phyloP scores from a whole-genome alignment of 1,139 yeast genomes.

The Hanseniaspora gamundiae region DNA sequence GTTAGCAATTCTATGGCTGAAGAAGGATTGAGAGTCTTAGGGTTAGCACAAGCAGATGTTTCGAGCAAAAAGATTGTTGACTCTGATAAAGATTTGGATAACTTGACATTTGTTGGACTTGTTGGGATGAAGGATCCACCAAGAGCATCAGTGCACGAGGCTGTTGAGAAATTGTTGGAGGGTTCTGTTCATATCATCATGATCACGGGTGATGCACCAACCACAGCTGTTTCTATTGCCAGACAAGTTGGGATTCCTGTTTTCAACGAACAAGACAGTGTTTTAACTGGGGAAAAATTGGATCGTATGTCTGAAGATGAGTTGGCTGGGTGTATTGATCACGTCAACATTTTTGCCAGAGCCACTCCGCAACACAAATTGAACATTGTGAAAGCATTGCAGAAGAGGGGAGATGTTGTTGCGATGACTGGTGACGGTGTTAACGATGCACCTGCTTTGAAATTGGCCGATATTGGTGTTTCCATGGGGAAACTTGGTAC shows the following conservation, averaged over 20 bases:
- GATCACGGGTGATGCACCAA: slow-evolving; percentile 95
- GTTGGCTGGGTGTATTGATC: slow-evolving; percentile 59
- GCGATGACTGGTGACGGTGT: slow-evolving; percentile 99
- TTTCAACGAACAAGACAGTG: slow-evolving; percentile 44
- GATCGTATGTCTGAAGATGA: slow-evolving; percentile 60
- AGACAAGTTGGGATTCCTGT: slow-evolving; percentile 86
- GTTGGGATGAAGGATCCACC: slow-evolving; percentile 98
- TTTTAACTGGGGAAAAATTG: slow-evolving; percentile 73
- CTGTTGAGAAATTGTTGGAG: slow-evolving; percentile 61
- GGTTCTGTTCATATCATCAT: slow-evolving; percentile 94
- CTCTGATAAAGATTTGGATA: slow-evolving; percentile 35
- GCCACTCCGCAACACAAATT: slow-evolving; percentile 96
- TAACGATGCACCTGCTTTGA: slow-evolving; percentile 97
- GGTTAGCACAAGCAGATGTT: slow-evolving; percentile 49
- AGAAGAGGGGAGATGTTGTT: slow-evolving; percentile 85
- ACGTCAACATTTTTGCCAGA: slow-evolving; percentile 87
- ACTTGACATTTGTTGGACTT: slow-evolving; percentile 67
- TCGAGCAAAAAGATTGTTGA: slow-evolving; percentile 24
- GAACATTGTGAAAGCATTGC: slow-evolving; percentile 81
- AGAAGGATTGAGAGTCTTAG: slow-evolving; percentile 81
- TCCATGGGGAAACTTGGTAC: slow-evolving; percentile 97
- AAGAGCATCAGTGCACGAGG: slow-evolving; percentile 63
- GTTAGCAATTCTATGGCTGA: slow-evolving; percentile 57
- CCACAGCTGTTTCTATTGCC: slow-evolving; percentile 87
- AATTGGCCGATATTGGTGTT: slow-evolving; percentile 93